Evolutionary conservation across 2,329 filamentous ascomycete species (phyloP), one percentile per base, ranked within the genome.

Genomic region (Plenodomus biglobosus): DNA sequence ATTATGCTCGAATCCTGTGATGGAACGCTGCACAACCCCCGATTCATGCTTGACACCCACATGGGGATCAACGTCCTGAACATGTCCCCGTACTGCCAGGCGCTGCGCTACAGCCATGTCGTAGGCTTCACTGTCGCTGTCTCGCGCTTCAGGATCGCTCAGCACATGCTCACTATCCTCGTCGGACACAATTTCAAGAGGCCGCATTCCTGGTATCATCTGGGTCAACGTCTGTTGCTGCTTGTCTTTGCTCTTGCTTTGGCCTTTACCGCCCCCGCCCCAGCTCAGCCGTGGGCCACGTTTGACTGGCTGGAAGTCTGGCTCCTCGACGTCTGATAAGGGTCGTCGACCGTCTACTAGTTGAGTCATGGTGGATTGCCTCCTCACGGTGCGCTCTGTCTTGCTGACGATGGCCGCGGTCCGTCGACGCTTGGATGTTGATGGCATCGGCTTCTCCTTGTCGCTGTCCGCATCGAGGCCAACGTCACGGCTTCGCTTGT

Each of bases 281-380:
- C 55, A 63, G 17, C 61, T 68, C 37, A 42, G 45, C 34, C 65
- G 51, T 18, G 55, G 36, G 15, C 30, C 44, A 17, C 57, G 58
- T 22, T 56, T 65, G 1, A 61, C 40, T 7, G 58, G 59, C 37
- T 56, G 59, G 34, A 67, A 69, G 2, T 56, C 50, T 1, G 61
- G 67, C 39, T 64, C 63, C 16, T 59, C 52, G 0, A 40, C 43
- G 1, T 48, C 56, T n/a, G 53, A 52, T 2, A 43, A 18, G 8
- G 66, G 63, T 30, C 43, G 52, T 4, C 66, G 54, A 10, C 66
- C 65, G 38, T 63, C 55, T 1, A 59, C 55, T 4, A 71, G 32
- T 36, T 71, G 68, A 15, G 68, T 71, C 67, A 70, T 70, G 17
- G 68, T 71, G 21, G 68, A 70, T 30, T 71, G 68, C 42, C 63